These are phyloP conservation scores for Yamadazyma epiphylla DNA, from an alignment of 1,139 yeast species.

Conservation along the genomic window DNA sequence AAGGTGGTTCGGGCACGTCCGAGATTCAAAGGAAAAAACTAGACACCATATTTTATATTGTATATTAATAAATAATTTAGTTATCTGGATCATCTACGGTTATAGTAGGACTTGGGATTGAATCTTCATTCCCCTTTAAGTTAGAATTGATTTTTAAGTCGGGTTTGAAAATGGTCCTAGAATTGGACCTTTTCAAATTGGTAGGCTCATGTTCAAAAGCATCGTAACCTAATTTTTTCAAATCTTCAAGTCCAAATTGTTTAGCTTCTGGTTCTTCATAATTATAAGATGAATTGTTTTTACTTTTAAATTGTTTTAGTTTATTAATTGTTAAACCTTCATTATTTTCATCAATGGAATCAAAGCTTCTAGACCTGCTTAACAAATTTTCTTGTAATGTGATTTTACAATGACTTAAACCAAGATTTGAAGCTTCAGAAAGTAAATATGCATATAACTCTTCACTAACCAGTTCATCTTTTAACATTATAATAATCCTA, in stretches of 20 bases:
- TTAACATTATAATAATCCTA: conserved; percentile 39
- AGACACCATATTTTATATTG: background rate
- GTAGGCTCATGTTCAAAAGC: too few relatives aligned
- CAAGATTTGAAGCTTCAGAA: too few relatives aligned
- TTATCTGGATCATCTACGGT: conserved; percentile 37
- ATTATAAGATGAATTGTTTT: conserved; percentile 11
- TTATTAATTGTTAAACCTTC: conserved; percentile 19
- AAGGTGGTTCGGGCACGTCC: too few relatives aligned
- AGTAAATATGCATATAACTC: conserved; percentile 21
- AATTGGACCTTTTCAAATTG: conserved; percentile 18
- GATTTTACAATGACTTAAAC: too few relatives aligned
- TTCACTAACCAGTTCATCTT: conserved; percentile 27
- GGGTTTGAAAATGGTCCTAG: conserved; percentile 38
- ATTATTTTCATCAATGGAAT: conserved; percentile 18
- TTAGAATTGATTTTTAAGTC: conserved; percentile 20
- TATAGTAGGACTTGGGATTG: conserved; percentile 30
- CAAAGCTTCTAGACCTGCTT: conserved; percentile 36
- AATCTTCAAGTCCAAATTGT: conserved; percentile 23
- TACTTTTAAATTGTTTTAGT: conserved; percentile 23
- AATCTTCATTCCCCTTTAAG: conserved; percentile 4
- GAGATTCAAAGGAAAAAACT: background rate
- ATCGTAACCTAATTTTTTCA: conserved; percentile 25
- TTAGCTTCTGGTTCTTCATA: conserved; percentile 41
- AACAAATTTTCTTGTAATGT: conserved; percentile 42
- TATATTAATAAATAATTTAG: background rate